phyloP scores from a whole-genome alignment of 2,329 filamentous ascomycete species.

The Rhinocladiella mackenziei region DNA sequence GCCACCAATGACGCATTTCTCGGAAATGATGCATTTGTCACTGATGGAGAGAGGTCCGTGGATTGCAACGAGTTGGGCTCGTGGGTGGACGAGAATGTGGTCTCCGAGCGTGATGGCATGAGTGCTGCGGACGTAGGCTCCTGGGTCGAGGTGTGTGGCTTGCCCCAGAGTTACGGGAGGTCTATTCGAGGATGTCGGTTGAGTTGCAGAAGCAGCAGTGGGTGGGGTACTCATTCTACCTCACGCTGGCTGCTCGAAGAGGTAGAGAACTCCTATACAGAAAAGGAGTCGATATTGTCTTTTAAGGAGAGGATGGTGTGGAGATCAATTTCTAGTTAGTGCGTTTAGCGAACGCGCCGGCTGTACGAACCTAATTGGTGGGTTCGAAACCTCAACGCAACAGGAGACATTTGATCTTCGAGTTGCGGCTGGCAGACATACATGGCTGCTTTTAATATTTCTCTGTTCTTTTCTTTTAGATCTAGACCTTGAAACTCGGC shows the following conservation, averaged over 20 bases:
- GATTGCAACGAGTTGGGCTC: constrained; percentile 71
- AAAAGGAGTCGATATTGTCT: too few relatives aligned
- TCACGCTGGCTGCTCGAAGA: too few relatives aligned
- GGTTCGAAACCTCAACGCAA: too few relatives aligned
- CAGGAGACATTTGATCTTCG: too few relatives aligned
- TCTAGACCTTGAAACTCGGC: neutral
- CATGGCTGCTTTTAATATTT: too few relatives aligned
- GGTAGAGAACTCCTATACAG: too few relatives aligned
- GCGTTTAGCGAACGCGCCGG: too few relatives aligned
- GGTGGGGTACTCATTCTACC: constrained; percentile 1
- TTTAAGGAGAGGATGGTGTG: too few relatives aligned
- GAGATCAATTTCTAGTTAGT: too few relatives aligned
- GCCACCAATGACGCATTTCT: constrained; percentile 48
- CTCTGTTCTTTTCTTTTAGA: too few relatives aligned
- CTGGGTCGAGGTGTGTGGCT: constrained; percentile 44
- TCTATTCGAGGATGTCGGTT: constrained; percentile 28
- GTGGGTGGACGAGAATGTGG: constrained; percentile 80
- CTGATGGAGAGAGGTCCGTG: constrained; percentile 76
- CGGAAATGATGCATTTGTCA: constrained; percentile 75
- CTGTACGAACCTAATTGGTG: constrained; percentile 20
- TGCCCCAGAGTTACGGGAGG: constrained; percentile 34
- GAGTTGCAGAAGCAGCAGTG: constrained; percentile 7
- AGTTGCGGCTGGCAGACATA: too few relatives aligned
- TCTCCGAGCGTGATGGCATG: constrained; percentile 74
- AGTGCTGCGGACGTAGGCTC: constrained; percentile 58